Evolutionary conservation across 176 grass and related monocot species (phyloP).

Genomic region (Carex parvula): DNA sequence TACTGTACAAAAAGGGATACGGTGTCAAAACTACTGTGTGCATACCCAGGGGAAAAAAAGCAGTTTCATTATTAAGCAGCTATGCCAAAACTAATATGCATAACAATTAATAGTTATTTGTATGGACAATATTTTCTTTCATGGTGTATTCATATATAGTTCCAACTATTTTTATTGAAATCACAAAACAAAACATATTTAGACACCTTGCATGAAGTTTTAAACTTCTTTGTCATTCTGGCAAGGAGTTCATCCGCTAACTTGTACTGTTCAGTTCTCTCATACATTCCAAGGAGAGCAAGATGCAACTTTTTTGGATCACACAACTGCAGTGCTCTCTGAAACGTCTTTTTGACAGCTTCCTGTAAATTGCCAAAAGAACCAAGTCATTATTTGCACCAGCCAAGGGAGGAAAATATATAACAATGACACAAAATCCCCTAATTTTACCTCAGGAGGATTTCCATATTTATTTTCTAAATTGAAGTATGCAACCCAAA

Average conservation of each 20-base stretch:
- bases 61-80: not conserved
- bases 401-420: slow-evolving; percentile 15
- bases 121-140: not conserved
- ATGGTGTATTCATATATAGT: not conserved
- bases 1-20: not conserved
- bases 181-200: not conserved
- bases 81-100: too few relatives aligned
- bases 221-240: slow-evolving; percentile 96
- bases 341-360: slow-evolving; percentile 82
- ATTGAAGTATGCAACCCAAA: slow-evolving; percentile 98
- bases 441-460: slow-evolving; percentile 66
- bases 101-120: not conserved
- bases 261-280: slow-evolving; percentile 66
- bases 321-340: slow-evolving; percentile 88
- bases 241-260: slow-evolving; percentile 72
- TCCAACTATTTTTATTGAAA: not conserved
- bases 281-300: slow-evolving; percentile 80
- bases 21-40: not conserved
- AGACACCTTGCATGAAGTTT: slow-evolving; percentile 83
- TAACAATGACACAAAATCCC: not conserved
- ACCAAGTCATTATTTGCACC: not conserved
- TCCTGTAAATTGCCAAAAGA: slow-evolving; percentile 45
- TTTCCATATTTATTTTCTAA: slow-evolving; percentile 90
- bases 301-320: slow-evolving; percentile 81
- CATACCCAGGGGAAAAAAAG: not conserved